Evolutionary conservation across 768 basidiomycete species (phyloP), one percentile per base, ranked within the genome.

Genomic region (Boletus tomentosulus): DNA sequence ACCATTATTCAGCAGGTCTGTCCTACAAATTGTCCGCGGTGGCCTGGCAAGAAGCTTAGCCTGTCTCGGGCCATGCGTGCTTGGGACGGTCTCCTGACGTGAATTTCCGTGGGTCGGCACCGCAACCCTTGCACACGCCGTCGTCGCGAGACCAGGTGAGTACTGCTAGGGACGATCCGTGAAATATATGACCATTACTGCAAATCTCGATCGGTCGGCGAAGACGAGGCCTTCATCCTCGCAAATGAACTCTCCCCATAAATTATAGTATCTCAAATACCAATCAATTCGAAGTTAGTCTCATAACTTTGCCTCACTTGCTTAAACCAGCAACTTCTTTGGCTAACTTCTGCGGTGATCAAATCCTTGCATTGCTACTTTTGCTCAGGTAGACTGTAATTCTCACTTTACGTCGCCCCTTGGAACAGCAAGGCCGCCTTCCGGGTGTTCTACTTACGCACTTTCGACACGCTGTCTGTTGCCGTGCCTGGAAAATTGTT

Each of bases 141-240:
- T 39, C 38, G 38, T 39, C 38, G 38, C 38, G 19, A 39, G 38
- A 39, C 38, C 38, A 19, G 38, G 38, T 39, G 37, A n/a, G 37
- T 13, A n/a, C 37, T 9, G 37, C 38, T 8, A 42, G 19, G 22
- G 41, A 42, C 41, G 19, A 41, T 41, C 39, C 16, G 13, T 19
- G 39, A 24, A 22, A 41, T 6, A 8, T 35, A 24, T 16, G 22
- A 22, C 37, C 16, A 38, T 3, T 2, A 19, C 8, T 42, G 54
- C 48, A 50, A 50, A 67, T 65, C 65, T 65, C 61, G 51, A 67
- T 67, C 63, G 24, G 48, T 52, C 30, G 44, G 38, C 55, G 41
- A 57, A 59, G 54, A 46, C 46, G 41, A 50, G 48, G 34, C 37
- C 30, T 42, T 33, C 24, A 48, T 47, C 48, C 50, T 55, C 48